Base-by-base conservation (phyloP, 805 yeast genomes). In the Pichia eremophila region DNA sequence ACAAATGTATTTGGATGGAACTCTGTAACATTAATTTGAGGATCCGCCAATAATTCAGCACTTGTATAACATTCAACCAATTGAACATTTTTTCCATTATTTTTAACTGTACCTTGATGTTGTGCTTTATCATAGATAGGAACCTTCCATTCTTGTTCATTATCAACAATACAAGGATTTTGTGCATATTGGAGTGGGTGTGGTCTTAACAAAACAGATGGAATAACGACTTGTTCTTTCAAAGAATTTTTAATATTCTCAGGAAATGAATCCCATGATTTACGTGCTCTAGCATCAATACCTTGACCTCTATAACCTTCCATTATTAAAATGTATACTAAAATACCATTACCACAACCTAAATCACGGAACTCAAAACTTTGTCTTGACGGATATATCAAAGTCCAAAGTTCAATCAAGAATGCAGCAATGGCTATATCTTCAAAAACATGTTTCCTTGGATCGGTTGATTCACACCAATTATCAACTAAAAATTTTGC, bases 391-490 rank as follows among this genome's bases (percentile, higher is more conserved):
- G 60, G 55, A 45, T 66, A 71, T 41, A 75, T 72, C 41, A 73
- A 68, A 8, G 65, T 65, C 98, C 98, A 91, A 35, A 86, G 72
- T 65, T 87, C 95, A 28, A 91, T 85, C 51, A 91, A 70, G 56
- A 91, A 91, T 0, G 97, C 95, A 1, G 97, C 97, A 55, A 91
- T 90, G 4, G 96, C 95, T 46, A 91, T 77, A 62, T 91, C 98
- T 69, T 91, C 98, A 67, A 90, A 91, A 0, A 91, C 97, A 66
- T 91, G 98, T 62, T 91, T 91, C 56, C 83, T 77, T 3, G 97
- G 97, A 64, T 91, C 97, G 2, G 98, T 91, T 31, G 83, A 80
- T 65, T 91, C 98, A n/a, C 74, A 79, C 98, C 98, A 91, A 53
- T 74, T 75, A 39, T 81, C 85, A 12, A 89, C 89, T 43, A 91